These are phyloP conservation scores for Coemansia sp. DNA, from an alignment of 192 early-diverging fungal species.

Conservation along the genomic window DNA sequence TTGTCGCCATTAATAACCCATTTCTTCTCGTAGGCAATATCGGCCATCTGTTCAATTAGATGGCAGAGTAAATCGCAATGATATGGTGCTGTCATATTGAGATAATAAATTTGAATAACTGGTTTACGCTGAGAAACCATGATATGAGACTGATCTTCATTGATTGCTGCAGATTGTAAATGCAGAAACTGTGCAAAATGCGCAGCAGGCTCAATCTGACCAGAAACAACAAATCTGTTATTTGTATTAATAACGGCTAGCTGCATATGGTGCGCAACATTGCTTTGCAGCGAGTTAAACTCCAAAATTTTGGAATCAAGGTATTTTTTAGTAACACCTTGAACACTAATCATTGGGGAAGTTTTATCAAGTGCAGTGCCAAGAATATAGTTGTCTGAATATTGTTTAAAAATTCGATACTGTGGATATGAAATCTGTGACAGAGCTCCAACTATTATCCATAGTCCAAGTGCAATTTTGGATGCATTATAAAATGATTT, in stretches of 20 bases:
- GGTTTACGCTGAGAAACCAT: constrained; percentile 78
- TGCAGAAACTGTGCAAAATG: constrained; percentile 9
- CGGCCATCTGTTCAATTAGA: background rate
- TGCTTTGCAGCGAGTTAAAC: constrained; percentile 15
- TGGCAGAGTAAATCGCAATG: constrained; percentile 24
- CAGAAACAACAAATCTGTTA: constrained; percentile 24
- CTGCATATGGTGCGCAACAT: constrained; percentile 6
- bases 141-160: constrained; percentile 62
- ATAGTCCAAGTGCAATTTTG: constrained; percentile 73
- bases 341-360: constrained; percentile 30
- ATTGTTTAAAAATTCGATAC: background rate
- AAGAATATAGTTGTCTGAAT: too few relatives aligned
- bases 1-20: constrained; percentile 17
- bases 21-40: constrained; percentile 13
- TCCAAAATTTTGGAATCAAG: constrained; percentile 7
- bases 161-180: constrained; percentile 4
- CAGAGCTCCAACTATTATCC: constrained; percentile 80
- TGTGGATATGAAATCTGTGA: constrained; percentile 60
- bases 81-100: constrained; percentile 86
- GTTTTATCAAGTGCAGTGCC: background rate
- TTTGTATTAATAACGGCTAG: constrained; percentile 23
- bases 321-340: constrained; percentile 3
- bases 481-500: constrained; percentile 74
- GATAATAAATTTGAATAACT: constrained; percentile 72
- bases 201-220: constrained; percentile 5